Evolutionary conservation across 371 early-diverging fungal species (phyloP), one percentile per base, ranked within the genome.

Genomic region (Mortierella sp.): DNA sequence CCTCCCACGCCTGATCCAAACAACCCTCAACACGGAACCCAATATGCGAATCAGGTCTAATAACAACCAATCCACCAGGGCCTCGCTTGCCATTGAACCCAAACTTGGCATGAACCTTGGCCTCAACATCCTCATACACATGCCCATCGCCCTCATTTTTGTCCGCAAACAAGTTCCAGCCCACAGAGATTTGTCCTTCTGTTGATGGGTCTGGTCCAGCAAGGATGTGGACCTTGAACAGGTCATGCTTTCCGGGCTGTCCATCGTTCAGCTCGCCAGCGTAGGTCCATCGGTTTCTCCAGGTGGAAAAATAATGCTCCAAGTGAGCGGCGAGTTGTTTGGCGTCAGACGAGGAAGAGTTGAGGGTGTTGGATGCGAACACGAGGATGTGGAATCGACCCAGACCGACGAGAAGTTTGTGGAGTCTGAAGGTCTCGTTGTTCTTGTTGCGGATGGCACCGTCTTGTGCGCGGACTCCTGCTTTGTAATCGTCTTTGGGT

Each of bases 41-140:
- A 64, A 83, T 40, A 72, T 83, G 77, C 1, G 84, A 77, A 48
- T 83, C 80, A 0, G 84, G 84, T 53, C 84, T 74, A 16, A 83
- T 26, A 4, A 83, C 80, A 0, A 83, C 80, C 72, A 83, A 74
- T 0, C 75, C 84, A 19, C 84, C 84, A 21, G 48, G 13, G 13
- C 75, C 80, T 9, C 44, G 43, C n/a, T 44, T 72, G 71, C 76
- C 72, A 16, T 50, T 26, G 55, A 75, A 71, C 11, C 80, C 84
- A 48, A 77, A 83, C 28, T 64, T 73, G 43, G 72, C 73, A 67
- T 83, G 84, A 28, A 80, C 57, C 21, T 46, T 50, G 37, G 75
- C 74, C 16, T 67, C 53, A 1, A 74, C 40, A 31, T 80, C 84
- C 57, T 77, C 55, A 48, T 43, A 80, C 8, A 73, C 26, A 37